Percentiles rank a stretch among this genome's conserved stretches.
phyloP scores from a whole-genome alignment of 1,284 basidiomycete genomes.

The Trametes polyzona region DNA sequence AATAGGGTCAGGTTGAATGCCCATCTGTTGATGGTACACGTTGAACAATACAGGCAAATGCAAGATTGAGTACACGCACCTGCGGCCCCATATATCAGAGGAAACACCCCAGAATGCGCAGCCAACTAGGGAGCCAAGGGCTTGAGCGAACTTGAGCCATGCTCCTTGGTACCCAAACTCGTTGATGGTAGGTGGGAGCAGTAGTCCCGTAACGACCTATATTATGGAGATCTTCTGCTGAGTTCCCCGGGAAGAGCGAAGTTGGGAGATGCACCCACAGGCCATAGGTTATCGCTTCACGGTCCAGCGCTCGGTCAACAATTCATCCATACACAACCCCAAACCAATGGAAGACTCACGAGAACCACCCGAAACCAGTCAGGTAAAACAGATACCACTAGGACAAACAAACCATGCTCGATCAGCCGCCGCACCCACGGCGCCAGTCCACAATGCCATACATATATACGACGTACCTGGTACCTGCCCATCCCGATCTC shows the following conservation, averaged over 20 bases:
- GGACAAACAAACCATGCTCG: background rate
- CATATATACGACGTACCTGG: constrained; percentile 46
- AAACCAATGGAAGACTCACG: constrained; percentile 46
- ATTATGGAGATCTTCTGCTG: too few relatives aligned
- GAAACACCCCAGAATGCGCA: constrained; percentile 62
- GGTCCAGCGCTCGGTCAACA: too few relatives aligned
- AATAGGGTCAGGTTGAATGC: constrained; percentile 64
- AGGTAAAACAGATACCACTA: constrained; percentile 59
- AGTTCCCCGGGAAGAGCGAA: background rate
- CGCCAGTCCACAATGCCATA: background rate
- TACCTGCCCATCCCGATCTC: constrained; percentile 77
- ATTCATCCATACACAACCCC: too few relatives aligned
- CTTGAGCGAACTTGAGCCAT: constrained; percentile 58
- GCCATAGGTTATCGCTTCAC: constrained; percentile 66
- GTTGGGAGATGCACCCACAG: constrained; percentile 38
- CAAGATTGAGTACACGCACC: constrained; percentile 38
- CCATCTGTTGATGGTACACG: background rate
- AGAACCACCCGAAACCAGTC: constrained; percentile 71
- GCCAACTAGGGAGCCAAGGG: constrained; percentile 66
- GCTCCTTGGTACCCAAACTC: constrained; percentile 59
- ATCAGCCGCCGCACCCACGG: background rate
- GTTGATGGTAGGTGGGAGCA: constrained; percentile 55
- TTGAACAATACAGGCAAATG: background rate
- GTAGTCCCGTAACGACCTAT: constrained; percentile 60
- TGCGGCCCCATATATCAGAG: constrained; percentile 31